These are phyloP conservation scores for Liriodendron chinense DNA, from an alignment of 164 flowering plant genomes.

Conservation along the genomic window DNA sequence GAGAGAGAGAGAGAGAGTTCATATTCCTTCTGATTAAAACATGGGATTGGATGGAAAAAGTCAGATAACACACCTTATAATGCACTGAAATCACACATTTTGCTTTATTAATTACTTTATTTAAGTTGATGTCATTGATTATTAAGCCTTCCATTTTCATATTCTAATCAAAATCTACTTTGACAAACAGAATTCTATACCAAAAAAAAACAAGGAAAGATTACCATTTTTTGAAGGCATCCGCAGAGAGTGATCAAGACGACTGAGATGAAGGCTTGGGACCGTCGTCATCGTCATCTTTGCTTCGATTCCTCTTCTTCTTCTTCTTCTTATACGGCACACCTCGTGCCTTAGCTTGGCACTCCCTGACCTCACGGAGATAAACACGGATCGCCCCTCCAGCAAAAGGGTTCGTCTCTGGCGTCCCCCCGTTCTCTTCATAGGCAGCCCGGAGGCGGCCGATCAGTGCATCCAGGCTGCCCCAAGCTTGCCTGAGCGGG, in stretches of 20 bases:
- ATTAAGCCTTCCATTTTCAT: background rate
- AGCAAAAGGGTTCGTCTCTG: conserved; percentile 46
- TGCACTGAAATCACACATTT: background rate
- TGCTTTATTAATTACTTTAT: conserved; percentile 18
- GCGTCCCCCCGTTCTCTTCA: conserved; percentile 40
- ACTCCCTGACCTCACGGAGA: conserved; percentile 41
- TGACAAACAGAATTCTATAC: background rate
- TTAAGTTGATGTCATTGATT: conserved; percentile 16
- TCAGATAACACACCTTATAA: background rate
- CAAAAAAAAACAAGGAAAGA: background rate
- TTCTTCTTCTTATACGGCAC: conserved; percentile 44
- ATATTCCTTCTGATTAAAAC: background rate
- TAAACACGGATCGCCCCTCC: conserved; percentile 35
- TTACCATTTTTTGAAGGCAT: conserved; percentile 20
- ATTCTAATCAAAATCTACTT: background rate
- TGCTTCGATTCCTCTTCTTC: conserved; percentile 32
- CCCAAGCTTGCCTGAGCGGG: conserved; percentile 50
- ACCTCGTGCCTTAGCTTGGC: conserved; percentile 46
- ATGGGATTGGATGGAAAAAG: background rate
- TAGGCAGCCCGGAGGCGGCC: conserved; percentile 46
- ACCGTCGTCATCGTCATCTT: conserved; percentile 1
- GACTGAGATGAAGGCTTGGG: conserved; percentile 23
- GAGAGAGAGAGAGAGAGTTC: conserved; percentile 5
- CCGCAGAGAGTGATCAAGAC: background rate
- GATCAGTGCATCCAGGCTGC: conserved; percentile 40